Percentiles rank a stretch among this genome's conserved stretches.
Evolutionary conservation across 2,329 filamentous ascomycete species (phyloP).

Genomic region (Diaporthe batatas): DNA sequence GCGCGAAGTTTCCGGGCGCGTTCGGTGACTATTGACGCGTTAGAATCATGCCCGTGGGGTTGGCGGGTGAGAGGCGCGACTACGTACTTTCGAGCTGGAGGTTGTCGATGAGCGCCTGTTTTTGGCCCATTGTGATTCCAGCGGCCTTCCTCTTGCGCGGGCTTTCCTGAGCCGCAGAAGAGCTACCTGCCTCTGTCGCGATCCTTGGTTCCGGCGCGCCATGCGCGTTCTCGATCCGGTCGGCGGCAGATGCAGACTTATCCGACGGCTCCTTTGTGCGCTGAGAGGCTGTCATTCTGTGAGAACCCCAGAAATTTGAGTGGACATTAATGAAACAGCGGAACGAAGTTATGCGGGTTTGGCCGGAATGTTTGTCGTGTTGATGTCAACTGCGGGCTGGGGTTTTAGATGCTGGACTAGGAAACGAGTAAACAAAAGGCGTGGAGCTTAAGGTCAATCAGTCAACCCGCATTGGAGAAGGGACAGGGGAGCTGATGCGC

Average conservation of each 20-base stretch:
- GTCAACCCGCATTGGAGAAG: background rate
- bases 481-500: conserved; percentile 27
- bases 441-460: conserved; percentile 9
- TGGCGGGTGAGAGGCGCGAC: background rate
- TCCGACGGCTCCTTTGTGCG: conserved; percentile 62
- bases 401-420: conserved; percentile 27
- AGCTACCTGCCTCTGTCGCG: conserved; percentile 52
- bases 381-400: conserved; percentile 14
- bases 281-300: conserved; percentile 62
- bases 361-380: conserved; percentile 22
- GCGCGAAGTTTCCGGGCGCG: conserved; percentile 88
- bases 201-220: conserved; percentile 46
- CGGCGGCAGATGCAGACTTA: conserved; percentile 48
- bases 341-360: background rate
- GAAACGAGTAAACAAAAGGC: conserved; percentile 44
- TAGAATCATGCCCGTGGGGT: conserved; percentile 31
- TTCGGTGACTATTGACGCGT: conserved; percentile 76
- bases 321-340: conserved; percentile 1
- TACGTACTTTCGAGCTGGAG: conserved; percentile 85
- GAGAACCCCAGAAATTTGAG: conserved; percentile 44
- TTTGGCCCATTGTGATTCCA: conserved; percentile 78
- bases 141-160: conserved; percentile 73
- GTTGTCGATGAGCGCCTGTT: conserved; percentile 90
- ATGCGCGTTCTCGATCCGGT: conserved; percentile 45
- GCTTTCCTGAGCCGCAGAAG: conserved; percentile 62